Base-by-base conservation (phyloP, 176 grass and related monocot species). In the Thalia dealbata region DNA sequence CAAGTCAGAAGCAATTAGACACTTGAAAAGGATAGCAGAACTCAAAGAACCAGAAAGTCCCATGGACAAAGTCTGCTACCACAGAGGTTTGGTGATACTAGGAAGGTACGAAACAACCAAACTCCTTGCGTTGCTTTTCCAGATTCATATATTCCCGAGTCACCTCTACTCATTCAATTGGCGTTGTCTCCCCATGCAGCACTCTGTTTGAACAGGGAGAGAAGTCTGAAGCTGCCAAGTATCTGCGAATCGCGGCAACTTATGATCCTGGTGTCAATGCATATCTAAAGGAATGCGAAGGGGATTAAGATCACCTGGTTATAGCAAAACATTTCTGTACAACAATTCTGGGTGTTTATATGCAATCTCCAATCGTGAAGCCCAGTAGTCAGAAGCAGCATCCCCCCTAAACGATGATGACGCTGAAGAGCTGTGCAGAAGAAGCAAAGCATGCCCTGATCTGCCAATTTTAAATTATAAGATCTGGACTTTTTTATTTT, bases 181-280 rank as follows among this genome's bases (percentile, higher is more conserved):
- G 14, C 3, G 14, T 29, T 44, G 35, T n/a, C 54, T n/a, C 41
- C 32, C 43, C 58, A 16, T 23, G 42, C 89, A 96, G 92, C 74
- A 85, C 79, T 64, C 45, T 96, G 54, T 78, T 74, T 69, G 52
- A 72, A 61, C 84, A 91, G 83, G 92, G 89, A 0, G 76, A 86
- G 60, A 85, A 76, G 44, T 87, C 92, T 9, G 92, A 96, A 76
- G 92, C 92, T 87, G 64, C 73, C 16, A 86, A 89, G 59, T 85
- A 91, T 48, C 61, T 96, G 55, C 70, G 59, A 22, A 82, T 77
- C 58, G 92, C 72, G 61, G 79, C 67, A 58, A 69, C 79, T 77
- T 96, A 96, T 75, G 92, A 96, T 81, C 92, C 92, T 43, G 38
- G 29, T 25, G 68, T 77, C 64, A 61, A 83, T 76, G 79, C 45